phyloP scores from a whole-genome alignment of 148 eudicot genomes.

The Cornus kousa region DNA sequence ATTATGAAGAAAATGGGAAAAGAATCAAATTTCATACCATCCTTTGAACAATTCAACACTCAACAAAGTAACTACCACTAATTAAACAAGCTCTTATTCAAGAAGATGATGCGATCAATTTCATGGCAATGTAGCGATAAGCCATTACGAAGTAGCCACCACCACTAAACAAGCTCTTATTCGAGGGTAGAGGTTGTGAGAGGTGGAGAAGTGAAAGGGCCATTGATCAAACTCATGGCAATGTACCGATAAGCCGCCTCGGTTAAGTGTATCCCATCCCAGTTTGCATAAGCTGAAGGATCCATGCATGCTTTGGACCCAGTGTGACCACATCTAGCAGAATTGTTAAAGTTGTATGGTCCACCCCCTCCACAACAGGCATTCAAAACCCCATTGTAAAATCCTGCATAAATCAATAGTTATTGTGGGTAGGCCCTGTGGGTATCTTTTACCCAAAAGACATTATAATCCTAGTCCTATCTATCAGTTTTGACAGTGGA shows the following conservation, averaged over 20 bases:
- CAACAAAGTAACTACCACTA: too few species aligned
- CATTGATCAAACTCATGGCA: conserved; percentile 44
- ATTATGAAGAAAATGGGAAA: not conserved
- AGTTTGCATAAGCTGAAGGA: conserved; percentile 49
- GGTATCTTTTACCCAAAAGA: too few species aligned
- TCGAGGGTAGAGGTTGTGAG: conserved; percentile 14
- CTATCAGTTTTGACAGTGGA: too few species aligned
- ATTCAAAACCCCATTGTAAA: conserved; percentile 31
- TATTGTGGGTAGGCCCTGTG: too few species aligned
- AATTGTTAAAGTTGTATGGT: conserved; percentile 59
- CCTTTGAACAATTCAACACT: too few species aligned
- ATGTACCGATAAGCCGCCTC: conserved; percentile 52
- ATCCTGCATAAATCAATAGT: conserved; percentile 35
- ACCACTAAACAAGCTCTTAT: not conserved
- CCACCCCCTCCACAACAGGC: conserved; percentile 89
- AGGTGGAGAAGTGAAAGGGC: conserved; percentile 51
- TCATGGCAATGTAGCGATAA: too few species aligned
- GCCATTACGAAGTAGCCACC: too few species aligned
- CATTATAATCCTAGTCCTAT: too few species aligned
- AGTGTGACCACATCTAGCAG: conserved; percentile 65
- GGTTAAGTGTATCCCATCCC: conserved; percentile 77
- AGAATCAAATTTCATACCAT: too few species aligned
- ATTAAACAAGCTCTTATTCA: not conserved
- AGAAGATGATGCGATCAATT: not conserved
- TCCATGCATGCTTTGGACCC: conserved; percentile 46